phyloP scores from a whole-genome alignment of 495 filamentous ascomycete species.

The Acidomyces sp. region DNA sequence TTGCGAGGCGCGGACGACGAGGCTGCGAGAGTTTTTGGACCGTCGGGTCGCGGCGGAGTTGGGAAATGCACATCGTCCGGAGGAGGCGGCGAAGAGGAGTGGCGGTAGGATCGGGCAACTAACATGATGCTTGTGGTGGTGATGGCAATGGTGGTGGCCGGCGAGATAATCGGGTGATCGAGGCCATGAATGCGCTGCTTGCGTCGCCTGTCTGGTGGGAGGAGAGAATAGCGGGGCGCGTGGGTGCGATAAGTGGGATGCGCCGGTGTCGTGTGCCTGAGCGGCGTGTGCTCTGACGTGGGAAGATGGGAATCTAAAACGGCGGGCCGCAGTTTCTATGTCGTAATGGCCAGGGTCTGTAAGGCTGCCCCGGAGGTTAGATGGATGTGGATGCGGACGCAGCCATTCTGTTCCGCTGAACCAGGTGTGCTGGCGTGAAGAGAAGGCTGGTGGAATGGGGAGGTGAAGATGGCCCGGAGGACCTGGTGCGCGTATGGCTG shows the following conservation, averaged over 20 bases:
- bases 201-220: not conserved
- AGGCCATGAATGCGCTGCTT: not conserved
- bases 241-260: too few species aligned
- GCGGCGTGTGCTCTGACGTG: not conserved
- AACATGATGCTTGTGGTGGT: conserved; percentile 14
- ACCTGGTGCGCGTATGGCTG: not conserved
- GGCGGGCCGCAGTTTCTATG: conserved; percentile 5
- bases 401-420: not conserved
- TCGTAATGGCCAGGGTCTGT: conserved; percentile 3
- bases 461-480: not conserved
- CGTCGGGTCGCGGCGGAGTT: not conserved
- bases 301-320: not conserved
- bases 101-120: conserved; percentile 15
- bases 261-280: not conserved
- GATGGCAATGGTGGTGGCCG: too few species aligned
- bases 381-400: not conserved
- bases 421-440: too few species aligned
- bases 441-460: not conserved
- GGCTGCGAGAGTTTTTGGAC: not conserved
- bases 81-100: conserved; percentile 14
- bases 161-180: not conserved
- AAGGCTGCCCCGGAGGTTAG: not conserved
- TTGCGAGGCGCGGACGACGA: not conserved
- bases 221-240: too few species aligned
- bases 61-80: conserved; percentile 2